Conservation (phyloP, 129 eudicot species). For the Centella asiatica region DNA sequence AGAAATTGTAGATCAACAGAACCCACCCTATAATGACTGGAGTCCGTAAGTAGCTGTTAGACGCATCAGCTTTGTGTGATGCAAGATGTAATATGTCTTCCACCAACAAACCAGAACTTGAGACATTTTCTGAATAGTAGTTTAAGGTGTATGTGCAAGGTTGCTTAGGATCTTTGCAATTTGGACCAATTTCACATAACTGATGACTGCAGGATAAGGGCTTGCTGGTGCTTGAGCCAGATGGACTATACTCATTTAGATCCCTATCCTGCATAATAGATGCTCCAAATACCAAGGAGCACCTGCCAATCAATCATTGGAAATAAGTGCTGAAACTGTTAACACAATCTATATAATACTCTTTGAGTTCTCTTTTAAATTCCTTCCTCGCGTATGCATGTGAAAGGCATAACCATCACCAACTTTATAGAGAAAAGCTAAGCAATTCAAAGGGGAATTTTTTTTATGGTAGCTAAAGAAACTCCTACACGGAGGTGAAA, state of each 20-base stretch:
- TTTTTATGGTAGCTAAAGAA: no score
- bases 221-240: slow-evolving; percentile 82
- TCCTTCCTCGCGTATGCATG: background rate
- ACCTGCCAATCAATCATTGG: slow-evolving; percentile 99
- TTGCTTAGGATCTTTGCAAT: slow-evolving; percentile 55
- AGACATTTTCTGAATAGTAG: slow-evolving; percentile 49
- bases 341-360: slow-evolving; percentile 27
- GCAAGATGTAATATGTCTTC: slow-evolving; percentile 85
- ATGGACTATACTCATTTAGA: slow-evolving; percentile 69
- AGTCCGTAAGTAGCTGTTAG: slow-evolving; percentile 58
- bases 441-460: no score
- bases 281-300: slow-evolving; percentile 99
- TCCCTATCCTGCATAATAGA: slow-evolving; percentile 99
- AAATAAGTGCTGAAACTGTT: slow-evolving; percentile 86
- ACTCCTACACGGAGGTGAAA: no score
- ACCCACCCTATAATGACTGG: slow-evolving; percentile 69
- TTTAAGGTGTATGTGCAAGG: slow-evolving; percentile 67
- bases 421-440: no score
- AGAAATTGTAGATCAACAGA: slow-evolving; percentile 9
- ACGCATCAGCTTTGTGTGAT: slow-evolving; percentile 41
- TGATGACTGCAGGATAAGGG: slow-evolving; percentile 66
- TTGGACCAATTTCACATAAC: slow-evolving; percentile 52
- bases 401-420: background rate
- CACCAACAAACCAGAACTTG: slow-evolving; percentile 94
- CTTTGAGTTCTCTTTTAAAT: slow-evolving; percentile 12